Conservation (phyloP, 2,329 filamentous ascomycete species). For the Hymenoscyphus salicellus region DNA sequence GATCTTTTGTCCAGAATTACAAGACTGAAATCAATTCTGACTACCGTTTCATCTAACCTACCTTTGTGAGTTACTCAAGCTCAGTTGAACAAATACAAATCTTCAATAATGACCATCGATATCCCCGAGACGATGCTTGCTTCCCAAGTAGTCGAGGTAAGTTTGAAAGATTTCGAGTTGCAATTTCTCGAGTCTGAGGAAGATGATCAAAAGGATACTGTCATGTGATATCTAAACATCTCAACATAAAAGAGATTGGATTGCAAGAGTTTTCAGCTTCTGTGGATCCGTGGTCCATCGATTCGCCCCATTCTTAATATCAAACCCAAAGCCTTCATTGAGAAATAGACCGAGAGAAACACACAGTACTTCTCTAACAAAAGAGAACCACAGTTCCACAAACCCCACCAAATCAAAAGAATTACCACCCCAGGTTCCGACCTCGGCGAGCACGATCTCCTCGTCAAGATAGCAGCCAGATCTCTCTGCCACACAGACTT, state of each 20-base stretch:
- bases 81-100: neutral
- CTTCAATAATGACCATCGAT: constrained; percentile 17
- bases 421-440: constrained; percentile 45
- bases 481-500: constrained; percentile 62
- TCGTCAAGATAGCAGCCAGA: constrained; percentile 57
- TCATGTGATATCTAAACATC: too few relatives aligned
- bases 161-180: neutral
- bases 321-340: too few relatives aligned
- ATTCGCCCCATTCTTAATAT: too few relatives aligned
- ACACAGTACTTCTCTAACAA: neutral
- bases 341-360: too few relatives aligned
- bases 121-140: constrained; percentile 47
- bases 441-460: constrained; percentile 50
- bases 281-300: too few relatives aligned
- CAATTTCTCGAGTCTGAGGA: too few relatives aligned
- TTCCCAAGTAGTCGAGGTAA: constrained; percentile 46
- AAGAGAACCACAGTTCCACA: constrained; percentile 42
- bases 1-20: neutral
- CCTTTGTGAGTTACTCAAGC: neutral
- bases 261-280: too few relatives aligned
- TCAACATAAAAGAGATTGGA: neutral
- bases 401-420: constrained; percentile 52
- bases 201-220: neutral
- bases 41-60: neutral
- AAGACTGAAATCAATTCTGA: neutral